Base-by-base conservation (phyloP, 1,139 yeast genomes). In the Scheffersomyces illinoinensis region DNA sequence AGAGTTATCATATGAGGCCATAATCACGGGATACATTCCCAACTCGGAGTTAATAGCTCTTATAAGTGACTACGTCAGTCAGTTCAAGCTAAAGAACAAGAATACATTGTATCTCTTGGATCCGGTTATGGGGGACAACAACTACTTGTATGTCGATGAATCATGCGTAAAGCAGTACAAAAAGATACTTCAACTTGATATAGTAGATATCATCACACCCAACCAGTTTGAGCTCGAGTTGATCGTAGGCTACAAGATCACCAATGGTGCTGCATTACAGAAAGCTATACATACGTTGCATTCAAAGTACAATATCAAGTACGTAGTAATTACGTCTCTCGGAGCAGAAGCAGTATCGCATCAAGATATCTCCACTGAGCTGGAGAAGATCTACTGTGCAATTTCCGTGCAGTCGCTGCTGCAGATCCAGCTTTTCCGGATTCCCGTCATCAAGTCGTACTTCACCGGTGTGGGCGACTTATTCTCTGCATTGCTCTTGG, bases 101-200 rank as follows among this genome's bases (percentile, higher is more conserved):
- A 50, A 72, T 4, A 56, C 63, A 2, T 52, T 69, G 46, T 90
- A 96, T 88, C 77, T 93, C 14, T 72, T 93, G 62, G 99, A 95
- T 70, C 98, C 99, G 0, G 98, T 95, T 2, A 83, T 95, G 82
- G 99, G 99, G 17, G 99, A 95, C 72, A 88, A 91, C 65, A 97
- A 97, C 2, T 83, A 82, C 60, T 71, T 93, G 33, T 95, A 95
- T 68, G 98, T 95, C 12, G 84, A 87, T 53, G 83, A 86, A 62
- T 84, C 85, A 21, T 90, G 92, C 56, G 81, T 93, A 0, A 85
- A 86, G 0, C 83, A 85, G 1, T 93, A 93, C 70, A 81, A 82
- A 67, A 66, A 76, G n/a, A 76, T 90, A 2, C 72, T 93, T 52
- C 67, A 72, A 19, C 70, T 78, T 1, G 82, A 85, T 8, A 60